Evolutionary conservation across 805 yeast genomes (phyloP), one percentile per base, ranked within the genome.

Genomic region (Pichia phayaonensis): DNA sequence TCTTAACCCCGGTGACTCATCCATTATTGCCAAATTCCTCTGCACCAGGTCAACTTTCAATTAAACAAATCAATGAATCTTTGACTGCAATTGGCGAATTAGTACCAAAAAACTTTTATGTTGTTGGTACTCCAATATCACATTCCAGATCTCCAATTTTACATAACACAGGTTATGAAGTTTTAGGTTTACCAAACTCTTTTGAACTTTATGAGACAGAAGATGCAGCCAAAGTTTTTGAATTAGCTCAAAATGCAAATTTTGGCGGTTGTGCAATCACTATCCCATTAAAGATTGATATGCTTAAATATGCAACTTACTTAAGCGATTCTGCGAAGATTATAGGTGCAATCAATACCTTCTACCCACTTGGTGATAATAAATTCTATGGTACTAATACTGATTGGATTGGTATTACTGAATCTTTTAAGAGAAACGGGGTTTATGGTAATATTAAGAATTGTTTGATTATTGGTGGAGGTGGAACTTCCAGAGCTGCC

Each of bases 231-330:
- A 74, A 72, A 45, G 90, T 87, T 26, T 72, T 73, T 46, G 67
- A 75, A 43, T 64, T 90, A 49, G 70, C 80, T 51, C 63, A 72
- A 38, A 65, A 65, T 20, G 66, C 78, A 16, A 62, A 70, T 10
- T 85, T 94, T 61, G 98, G 98, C 44, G 99, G 99, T n/a, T 81
- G 86, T 54, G 90, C 96, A 6, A 88, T 94, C 8, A 94, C 99
- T 2, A 92, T 92, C 63, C 99, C 99, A 4, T 73, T 92, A 63
- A 94, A 94, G 65, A 62, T 89, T 49, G 95, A 84, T 52, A 82
- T 92, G 55, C 81, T 86, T 71, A 73, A 81, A 57, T 77, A 79
- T 56, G 75, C 84, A 56, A 73, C 74, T 54, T 83, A 78, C 53
- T 70, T 92, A 41, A 77, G 89, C 8, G 84, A 79, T n/a, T 80